A percentile compares a stretch with the other conserved stretches of the same genome.
Conservation (phyloP, 164 flowering plant genomes). For the Magnolia changhungtana region DNA sequence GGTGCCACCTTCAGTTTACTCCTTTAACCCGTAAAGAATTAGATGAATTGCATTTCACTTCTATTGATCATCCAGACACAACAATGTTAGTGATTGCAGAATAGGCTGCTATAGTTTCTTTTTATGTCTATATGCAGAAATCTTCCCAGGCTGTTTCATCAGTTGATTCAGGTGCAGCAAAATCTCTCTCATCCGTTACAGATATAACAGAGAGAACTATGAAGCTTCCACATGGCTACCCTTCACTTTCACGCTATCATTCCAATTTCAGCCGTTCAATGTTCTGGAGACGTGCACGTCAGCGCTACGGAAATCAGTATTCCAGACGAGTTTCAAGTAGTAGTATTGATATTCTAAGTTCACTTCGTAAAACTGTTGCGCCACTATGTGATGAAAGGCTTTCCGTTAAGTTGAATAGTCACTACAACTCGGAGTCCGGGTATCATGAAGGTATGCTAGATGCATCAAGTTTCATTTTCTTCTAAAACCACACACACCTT, state of each 20-base stretch:
- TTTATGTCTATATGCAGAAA: slow-evolving; percentile 17
- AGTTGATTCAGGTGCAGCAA: slow-evolving; percentile 13
- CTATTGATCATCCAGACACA: no score
- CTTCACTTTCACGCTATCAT: slow-evolving; percentile 17
- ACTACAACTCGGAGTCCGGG: slow-evolving; percentile 22
- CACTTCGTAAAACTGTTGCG: slow-evolving; percentile 24
- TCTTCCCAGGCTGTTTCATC: slow-evolving; percentile 10
- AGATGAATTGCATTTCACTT: no score
- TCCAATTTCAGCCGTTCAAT: slow-evolving; percentile 32
- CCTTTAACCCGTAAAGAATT: no score
- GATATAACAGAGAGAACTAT: slow-evolving; percentile 17
- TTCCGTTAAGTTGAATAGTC: slow-evolving; percentile 24
- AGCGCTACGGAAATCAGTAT: slow-evolving; percentile 36
- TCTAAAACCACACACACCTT: not conserved
- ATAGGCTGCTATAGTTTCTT: not conserved
- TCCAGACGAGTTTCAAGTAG: slow-evolving; percentile 26
- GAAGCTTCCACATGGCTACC: slow-evolving; percentile 16
- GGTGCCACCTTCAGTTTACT: no score
- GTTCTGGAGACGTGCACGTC: slow-evolving; percentile 34
- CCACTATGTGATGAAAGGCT: slow-evolving; percentile 27
- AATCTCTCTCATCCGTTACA: slow-evolving; percentile 14
- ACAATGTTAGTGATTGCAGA: not conserved
- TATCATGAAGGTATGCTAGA: slow-evolving; percentile 22
- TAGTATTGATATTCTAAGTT: slow-evolving; percentile 22
- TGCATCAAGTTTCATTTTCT: no score